phyloP scores from a whole-genome alignment of 768 basidiomycete species.

The Mycena albidolilacea region DNA sequence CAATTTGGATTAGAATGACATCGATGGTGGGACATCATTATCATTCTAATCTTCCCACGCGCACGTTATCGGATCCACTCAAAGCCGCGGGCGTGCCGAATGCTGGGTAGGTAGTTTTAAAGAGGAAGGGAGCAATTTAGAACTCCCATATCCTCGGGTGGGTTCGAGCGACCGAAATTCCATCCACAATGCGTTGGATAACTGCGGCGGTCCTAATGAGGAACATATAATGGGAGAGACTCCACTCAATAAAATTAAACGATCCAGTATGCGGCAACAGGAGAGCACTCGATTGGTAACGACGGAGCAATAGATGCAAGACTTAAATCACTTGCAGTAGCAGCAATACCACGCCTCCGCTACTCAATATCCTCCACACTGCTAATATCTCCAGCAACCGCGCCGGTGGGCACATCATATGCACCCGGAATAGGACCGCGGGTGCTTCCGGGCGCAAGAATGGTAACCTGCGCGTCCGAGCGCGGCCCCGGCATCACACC shows the following conservation, averaged over 20 bases:
- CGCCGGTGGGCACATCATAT: constrained; percentile 33
- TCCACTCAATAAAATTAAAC: constrained; percentile 1
- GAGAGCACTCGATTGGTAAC: neutral
- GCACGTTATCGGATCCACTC: too few relatives aligned
- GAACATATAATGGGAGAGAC: neutral
- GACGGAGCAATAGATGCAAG: neutral
- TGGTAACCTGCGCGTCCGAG: constrained; percentile 2
- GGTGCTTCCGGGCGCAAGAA: constrained; percentile 13
- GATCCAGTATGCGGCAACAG: neutral
- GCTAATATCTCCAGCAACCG: constrained; percentile 11
- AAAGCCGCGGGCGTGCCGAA: too few relatives aligned
- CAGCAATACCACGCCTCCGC: too few relatives aligned
- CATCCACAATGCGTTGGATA: neutral
- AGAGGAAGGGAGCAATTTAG: neutral
- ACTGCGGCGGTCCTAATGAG: neutral
- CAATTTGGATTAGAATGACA: too few relatives aligned
- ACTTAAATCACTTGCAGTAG: neutral
- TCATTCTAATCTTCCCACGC: too few relatives aligned
- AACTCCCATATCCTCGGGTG: neutral
- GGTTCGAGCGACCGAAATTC: neutral
- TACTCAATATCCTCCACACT: neutral
- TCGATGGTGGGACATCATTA: too few relatives aligned
- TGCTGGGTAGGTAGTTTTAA: too few relatives aligned
- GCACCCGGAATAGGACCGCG: constrained; percentile 19
- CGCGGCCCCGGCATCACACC: neutral